A percentile compares a stretch with the other conserved stretches of the same genome.
Evolutionary conservation across 495 filamentous ascomycete species (phyloP).

Genomic region (Oidiodendron maius): DNA sequence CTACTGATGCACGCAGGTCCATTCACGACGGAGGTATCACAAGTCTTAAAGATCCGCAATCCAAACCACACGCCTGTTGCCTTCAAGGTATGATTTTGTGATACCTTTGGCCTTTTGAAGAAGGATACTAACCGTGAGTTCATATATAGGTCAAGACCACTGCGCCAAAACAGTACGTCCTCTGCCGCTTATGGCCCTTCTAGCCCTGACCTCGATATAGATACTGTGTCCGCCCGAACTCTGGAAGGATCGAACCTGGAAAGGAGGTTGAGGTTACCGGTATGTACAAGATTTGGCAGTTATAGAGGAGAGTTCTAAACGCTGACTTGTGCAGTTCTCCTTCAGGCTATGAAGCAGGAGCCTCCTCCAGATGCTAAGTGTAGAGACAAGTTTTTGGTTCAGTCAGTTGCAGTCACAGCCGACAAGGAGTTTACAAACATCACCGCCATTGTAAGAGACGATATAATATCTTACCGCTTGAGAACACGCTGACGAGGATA

Average conservation of each 20-base stretch:
- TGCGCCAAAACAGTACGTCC: slow-evolving; percentile 91
- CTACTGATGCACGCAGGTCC: slow-evolving; percentile 54
- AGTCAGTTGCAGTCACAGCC: slow-evolving; percentile 78
- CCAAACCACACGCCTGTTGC: slow-evolving; percentile 72
- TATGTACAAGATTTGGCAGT: slow-evolving; percentile 33
- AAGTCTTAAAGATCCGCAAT: slow-evolving; percentile 78
- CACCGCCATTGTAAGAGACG: slow-evolving; percentile 64
- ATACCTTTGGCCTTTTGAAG: not conserved
- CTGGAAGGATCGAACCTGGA: slow-evolving; percentile 85
- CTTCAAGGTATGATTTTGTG: slow-evolving; percentile 71
- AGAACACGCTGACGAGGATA: slow-evolving; percentile 25
- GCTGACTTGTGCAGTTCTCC: slow-evolving; percentile 55
- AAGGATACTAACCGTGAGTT: not conserved
- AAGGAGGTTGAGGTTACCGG: slow-evolving; percentile 88
- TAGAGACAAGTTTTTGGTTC: slow-evolving; percentile 97
- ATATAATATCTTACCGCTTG: not conserved
- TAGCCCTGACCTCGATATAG: slow-evolving; percentile 39
- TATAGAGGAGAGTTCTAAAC: not conserved
- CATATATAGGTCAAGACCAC: slow-evolving; percentile 87
- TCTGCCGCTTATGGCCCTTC: slow-evolving; percentile 3
- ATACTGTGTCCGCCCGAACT: slow-evolving; percentile 97
- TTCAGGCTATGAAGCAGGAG: slow-evolving; percentile 97
- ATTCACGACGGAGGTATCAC: slow-evolving; percentile 85
- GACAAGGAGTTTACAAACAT: slow-evolving; percentile 79
- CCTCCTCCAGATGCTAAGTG: slow-evolving; percentile 80